These are phyloP conservation scores for Mycena alexandri DNA, from an alignment of 768 basidiomycete species.

Conservation along the genomic window DNA sequence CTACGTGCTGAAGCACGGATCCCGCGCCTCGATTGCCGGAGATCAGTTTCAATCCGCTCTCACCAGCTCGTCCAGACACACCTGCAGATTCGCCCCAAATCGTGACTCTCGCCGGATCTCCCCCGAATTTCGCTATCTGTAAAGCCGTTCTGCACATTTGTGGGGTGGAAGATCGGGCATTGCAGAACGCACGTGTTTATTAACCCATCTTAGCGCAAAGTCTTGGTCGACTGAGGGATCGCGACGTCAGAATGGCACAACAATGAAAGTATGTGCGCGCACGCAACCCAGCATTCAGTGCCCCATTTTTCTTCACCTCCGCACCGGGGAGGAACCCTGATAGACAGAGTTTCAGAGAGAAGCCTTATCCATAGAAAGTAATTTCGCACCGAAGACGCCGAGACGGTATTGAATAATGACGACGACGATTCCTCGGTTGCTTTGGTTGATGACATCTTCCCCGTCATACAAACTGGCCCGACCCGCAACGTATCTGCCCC, in stretches of 20 bases:
- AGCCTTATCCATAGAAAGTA: too few relatives aligned
- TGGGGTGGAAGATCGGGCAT: too few relatives aligned
- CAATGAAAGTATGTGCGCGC: slow-evolving; percentile 11
- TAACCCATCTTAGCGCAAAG: slow-evolving; percentile 50
- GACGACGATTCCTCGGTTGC: too few relatives aligned
- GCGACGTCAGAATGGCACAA: not conserved
- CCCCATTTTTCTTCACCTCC: slow-evolving; percentile 45
- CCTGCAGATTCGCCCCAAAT: slow-evolving; percentile 45
- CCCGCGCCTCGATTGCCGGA: slow-evolving; percentile 43
- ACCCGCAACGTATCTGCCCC: not conserved
- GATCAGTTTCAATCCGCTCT: not conserved
- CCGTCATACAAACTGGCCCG: too few relatives aligned
- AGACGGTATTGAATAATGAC: too few relatives aligned
- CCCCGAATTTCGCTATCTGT: slow-evolving; percentile 41
- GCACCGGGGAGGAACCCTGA: slow-evolving; percentile 48
- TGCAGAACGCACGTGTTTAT: slow-evolving; percentile 40
- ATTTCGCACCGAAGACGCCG: not conserved
- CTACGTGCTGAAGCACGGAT: slow-evolving; percentile 50
- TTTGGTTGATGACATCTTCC: too few relatives aligned
- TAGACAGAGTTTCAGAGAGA: not conserved
- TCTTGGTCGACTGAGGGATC: slow-evolving; percentile 46
- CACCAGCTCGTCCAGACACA: not conserved
- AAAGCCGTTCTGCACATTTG: too few relatives aligned
- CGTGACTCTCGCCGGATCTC: slow-evolving; percentile 41
- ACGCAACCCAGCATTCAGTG: slow-evolving; percentile 48